Base-by-base conservation (phyloP, 768 basidiomycete species). In the Pisolithus microcarpus region DNA sequence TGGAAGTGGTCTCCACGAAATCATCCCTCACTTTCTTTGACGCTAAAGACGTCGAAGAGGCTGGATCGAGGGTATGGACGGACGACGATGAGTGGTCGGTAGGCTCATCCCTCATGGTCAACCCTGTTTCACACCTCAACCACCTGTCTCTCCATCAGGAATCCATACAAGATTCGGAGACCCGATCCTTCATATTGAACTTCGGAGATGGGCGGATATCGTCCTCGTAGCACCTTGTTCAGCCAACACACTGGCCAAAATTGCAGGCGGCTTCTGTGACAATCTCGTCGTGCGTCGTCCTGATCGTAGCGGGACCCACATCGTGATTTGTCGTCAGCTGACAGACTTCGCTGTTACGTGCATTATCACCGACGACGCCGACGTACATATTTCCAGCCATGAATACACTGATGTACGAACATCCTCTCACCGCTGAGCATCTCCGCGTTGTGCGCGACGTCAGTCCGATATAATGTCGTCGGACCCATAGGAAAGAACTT, bases 371-470 rank as follows among this genome's bases (percentile, higher is more conserved):
- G 0, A 75, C 79, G 6, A 96, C 91, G 0, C 87, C 88, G 7
- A 92, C 91, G 7, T 91, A 86, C 61, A 68, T 97, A 36, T 98
- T 94, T 62, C 95, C 95, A 1, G 96, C 95, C 0, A 99, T 98
- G 95, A 99, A 99, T 66, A 98, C 96, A 3, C 74, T 91, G 57
- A 99, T 99, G 95, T 98, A 90, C 62, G 82, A 88, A 52, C 94
- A 98, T 63, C 92, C 92, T 18, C 75, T 98, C 40, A 97, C 94
- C 0, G 78, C 80, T 1, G 80, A 87, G 55, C 96, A 99, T 61
- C 68, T 98, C 39, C 77, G 81, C 21, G 61, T 87, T 37, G 76
- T 95, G 5, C 75, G 73, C 24, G 87, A 93, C 1, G 76, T 87
- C n/a, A 38, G 76, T 97, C 9, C 75, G 78, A 11, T 99, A 98